Percentiles rank a stretch among this genome's conserved stretches.
Evolutionary conservation across 2,329 filamentous ascomycete species (phyloP).

Genomic region (Colletotrichum sansevieriae): DNA sequence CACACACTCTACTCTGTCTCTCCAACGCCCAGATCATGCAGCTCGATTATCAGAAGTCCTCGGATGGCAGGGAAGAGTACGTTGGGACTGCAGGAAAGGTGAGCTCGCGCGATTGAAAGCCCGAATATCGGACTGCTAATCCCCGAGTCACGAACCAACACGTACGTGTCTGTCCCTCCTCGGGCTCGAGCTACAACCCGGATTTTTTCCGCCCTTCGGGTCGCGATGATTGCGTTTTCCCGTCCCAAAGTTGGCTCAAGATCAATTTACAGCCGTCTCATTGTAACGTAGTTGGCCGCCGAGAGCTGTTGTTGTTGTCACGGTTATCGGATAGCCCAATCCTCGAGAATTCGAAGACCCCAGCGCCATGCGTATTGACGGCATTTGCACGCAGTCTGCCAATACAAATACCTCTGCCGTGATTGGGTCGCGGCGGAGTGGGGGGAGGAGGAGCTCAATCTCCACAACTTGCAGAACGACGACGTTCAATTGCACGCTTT

Average conservation of each 20-base stretch:
- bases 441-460: not conserved
- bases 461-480: slow-evolving; percentile 1
- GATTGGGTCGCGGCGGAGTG: slow-evolving; percentile 7
- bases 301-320: too few relatives aligned
- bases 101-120: slow-evolving; percentile 10
- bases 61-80: not conserved
- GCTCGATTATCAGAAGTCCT: not conserved
- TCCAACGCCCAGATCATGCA: too few relatives aligned
- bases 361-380: not conserved
- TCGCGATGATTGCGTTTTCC: not conserved
- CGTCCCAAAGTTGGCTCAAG: not conserved
- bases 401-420: slow-evolving; percentile 21
- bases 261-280: too few relatives aligned
- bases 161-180: not conserved
- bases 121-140: slow-evolving; percentile 31
- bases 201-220: slow-evolving; percentile 1
- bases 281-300: too few relatives aligned
- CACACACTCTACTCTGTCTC: too few relatives aligned
- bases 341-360: too few relatives aligned
- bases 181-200: slow-evolving; percentile 13
- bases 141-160: slow-evolving; percentile 20
- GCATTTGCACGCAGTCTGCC: not conserved
- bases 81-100: not conserved
- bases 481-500: not conserved
- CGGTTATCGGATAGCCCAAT: too few relatives aligned